Percentiles rank a stretch among this genome's conserved stretches.
Conservation (phyloP, 2,329 filamentous ascomycete genomes). For the Botrytis sinoallii region DNA sequence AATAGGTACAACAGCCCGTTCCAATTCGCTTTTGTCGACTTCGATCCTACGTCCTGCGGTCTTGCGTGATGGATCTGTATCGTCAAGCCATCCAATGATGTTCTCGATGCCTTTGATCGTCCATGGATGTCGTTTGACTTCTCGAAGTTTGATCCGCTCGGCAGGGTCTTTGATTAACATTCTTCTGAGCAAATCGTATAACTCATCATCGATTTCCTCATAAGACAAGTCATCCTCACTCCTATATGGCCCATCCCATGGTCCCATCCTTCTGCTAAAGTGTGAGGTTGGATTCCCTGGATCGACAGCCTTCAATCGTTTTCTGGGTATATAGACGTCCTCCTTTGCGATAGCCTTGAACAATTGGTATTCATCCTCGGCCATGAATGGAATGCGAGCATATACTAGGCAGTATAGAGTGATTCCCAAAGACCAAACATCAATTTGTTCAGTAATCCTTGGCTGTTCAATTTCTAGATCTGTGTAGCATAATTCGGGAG, state of each 20-base stretch:
- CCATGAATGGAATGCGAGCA: constrained; percentile 88
- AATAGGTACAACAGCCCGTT: constrained; percentile 83
- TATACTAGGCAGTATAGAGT: constrained; percentile 95
- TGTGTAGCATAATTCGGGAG: constrained; percentile 91
- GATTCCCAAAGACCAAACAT: constrained; percentile 95
- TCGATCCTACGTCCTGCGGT: constrained; percentile 83
- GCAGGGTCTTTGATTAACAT: constrained; percentile 88
- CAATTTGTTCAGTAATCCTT: constrained; percentile 87
- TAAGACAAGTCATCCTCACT: constrained; percentile 77
- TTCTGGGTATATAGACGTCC: constrained; percentile 83
- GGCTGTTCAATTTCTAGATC: constrained; percentile 66
- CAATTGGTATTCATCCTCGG: constrained; percentile 86
- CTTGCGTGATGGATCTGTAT: constrained; percentile 79
- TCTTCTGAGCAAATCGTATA: constrained; percentile 73
- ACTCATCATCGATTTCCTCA: constrained; percentile 76
- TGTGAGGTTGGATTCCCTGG: constrained; percentile 55
- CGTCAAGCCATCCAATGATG: constrained; percentile 80
- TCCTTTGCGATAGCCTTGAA: constrained; percentile 89
- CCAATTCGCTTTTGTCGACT: constrained; percentile 87
- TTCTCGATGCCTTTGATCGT: constrained; percentile 76
- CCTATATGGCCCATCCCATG: constrained; percentile 61
- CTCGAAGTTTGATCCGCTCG: constrained; percentile 81
- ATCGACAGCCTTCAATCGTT: constrained; percentile 74
- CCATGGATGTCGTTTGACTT: constrained; percentile 95
- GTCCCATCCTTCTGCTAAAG: constrained; percentile 49